These are phyloP conservation scores for Umbelopsis ramanniana DNA, from an alignment of 192 early-diverging fungal species.

Conservation along the genomic window DNA sequence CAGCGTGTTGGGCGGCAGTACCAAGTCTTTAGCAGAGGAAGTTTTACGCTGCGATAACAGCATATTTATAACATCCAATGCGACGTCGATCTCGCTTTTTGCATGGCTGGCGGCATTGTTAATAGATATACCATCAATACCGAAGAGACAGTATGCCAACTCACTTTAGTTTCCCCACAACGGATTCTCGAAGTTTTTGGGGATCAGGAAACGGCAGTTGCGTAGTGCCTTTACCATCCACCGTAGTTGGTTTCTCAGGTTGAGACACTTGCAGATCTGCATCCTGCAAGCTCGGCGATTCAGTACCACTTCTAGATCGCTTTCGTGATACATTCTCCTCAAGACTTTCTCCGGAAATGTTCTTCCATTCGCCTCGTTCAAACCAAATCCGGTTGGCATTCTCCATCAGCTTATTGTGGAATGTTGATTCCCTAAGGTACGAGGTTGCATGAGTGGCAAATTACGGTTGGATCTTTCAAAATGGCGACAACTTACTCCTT, in stretches of 20 bases:
- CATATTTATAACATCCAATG: constrained; percentile 46
- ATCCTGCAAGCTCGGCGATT: background rate
- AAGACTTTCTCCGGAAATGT: constrained; percentile 33
- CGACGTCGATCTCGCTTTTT: constrained; percentile 47
- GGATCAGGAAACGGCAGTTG: constrained; percentile 29
- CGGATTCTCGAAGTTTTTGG: constrained; percentile 38
- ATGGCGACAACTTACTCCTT: constrained; percentile 29
- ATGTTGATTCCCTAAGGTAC: constrained; percentile 29
- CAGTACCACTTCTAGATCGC: background rate
- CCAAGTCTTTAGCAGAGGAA: constrained; percentile 31
- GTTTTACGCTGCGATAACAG: constrained; percentile 10
- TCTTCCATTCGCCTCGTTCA: constrained; percentile 42
- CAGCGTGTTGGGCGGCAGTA: constrained; percentile 37
- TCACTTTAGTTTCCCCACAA: constrained; percentile 31
- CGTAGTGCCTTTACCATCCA: background rate
- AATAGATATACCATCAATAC: background rate
- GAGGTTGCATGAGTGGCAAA: background rate
- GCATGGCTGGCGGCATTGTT: constrained; percentile 28
- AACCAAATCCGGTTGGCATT: constrained; percentile 46
- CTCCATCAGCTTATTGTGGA: constrained; percentile 40
- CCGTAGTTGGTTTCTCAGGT: background rate
- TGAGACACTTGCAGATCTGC: background rate
- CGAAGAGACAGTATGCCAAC: background rate
- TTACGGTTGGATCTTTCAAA: background rate
- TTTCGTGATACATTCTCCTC: constrained; percentile 15